These are phyloP conservation scores for Colletotrichum salicis DNA, from an alignment of 2,329 filamentous ascomycete species.

Conservation along the genomic window DNA sequence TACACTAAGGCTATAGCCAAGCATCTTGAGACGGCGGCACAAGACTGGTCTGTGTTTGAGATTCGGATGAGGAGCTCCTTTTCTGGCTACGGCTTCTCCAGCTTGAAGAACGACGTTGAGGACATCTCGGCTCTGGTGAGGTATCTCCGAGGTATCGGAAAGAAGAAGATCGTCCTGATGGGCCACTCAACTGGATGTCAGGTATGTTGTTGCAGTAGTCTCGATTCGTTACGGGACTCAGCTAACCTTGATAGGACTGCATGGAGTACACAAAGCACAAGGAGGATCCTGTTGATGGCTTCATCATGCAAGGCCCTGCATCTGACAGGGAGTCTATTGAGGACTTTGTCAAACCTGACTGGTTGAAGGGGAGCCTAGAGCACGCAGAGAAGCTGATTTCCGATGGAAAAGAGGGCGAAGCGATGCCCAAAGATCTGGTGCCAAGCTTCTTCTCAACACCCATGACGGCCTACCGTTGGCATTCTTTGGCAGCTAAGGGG, in stretches of 20 bases:
- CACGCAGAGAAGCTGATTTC: slow-evolving; percentile 65
- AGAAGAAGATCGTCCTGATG: slow-evolving; percentile 63
- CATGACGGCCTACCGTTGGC: slow-evolving; percentile 64
- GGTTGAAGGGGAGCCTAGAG: slow-evolving; percentile 56
- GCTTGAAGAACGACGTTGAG: slow-evolving; percentile 62
- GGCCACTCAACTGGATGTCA: slow-evolving; percentile 70
- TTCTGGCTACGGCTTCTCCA: slow-evolving; percentile 60
- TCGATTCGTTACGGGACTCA: background rate
- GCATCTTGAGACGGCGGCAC: slow-evolving; percentile 50
- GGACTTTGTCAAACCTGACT: slow-evolving; percentile 53
- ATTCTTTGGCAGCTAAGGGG: slow-evolving; percentile 61
- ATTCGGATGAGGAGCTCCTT: slow-evolving; percentile 66
- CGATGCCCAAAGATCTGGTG: slow-evolving; percentile 61
- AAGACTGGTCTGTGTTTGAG: slow-evolving; percentile 66
- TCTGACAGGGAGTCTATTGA: slow-evolving; percentile 77
- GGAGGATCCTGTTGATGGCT: slow-evolving; percentile 71
- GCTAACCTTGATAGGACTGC: slow-evolving; percentile 56
- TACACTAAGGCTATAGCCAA: slow-evolving; percentile 63
- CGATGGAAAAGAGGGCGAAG: slow-evolving; percentile 63
- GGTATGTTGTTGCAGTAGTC: slow-evolving; percentile 44
- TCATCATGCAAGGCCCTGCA: slow-evolving; percentile 82
- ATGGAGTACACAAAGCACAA: slow-evolving; percentile 63
- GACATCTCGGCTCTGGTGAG: slow-evolving; percentile 64
- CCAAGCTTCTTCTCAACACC: slow-evolving; percentile 54
- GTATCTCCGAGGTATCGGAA: slow-evolving; percentile 63